Conservation (phyloP, 2,329 filamentous ascomycete genomes). For the Graphilbum ipis-grandicollis region DNA sequence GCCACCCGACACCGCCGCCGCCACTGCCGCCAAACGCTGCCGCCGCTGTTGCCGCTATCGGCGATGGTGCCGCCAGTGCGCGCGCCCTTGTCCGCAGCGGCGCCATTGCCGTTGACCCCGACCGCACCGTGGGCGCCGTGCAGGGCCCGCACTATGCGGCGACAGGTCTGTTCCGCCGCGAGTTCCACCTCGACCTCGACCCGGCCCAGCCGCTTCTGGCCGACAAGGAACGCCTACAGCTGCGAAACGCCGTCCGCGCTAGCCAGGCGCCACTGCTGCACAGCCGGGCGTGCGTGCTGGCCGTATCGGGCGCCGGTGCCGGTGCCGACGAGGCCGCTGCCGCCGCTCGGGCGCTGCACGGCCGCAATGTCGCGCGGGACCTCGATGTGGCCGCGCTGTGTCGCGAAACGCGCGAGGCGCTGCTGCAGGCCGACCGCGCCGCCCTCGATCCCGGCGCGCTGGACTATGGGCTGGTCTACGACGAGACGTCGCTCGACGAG, state of each 20-base stretch:
- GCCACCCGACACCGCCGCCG: slow-evolving; percentile 30
- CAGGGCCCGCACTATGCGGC: slow-evolving; percentile 34
- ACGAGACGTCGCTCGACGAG: slow-evolving; percentile 5
- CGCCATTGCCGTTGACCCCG: slow-evolving; percentile 23
- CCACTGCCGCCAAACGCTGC: background rate
- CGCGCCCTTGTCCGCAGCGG: slow-evolving; percentile 19
- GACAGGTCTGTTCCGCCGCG: slow-evolving; percentile 26
- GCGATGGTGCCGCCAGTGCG: slow-evolving; percentile 12
- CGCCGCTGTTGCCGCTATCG: background rate
- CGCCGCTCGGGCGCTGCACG: background rate
- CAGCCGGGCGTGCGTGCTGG: no score
- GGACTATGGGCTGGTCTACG: slow-evolving; percentile 10
- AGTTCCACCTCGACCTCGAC: slow-evolving; percentile 30
- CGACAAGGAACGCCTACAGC: slow-evolving; percentile 25
- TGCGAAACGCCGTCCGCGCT: slow-evolving; percentile 14
- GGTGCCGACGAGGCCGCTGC: background rate
- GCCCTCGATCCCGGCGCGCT: slow-evolving; percentile 4
- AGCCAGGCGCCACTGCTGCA: slow-evolving; percentile 1
- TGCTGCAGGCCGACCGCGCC: slow-evolving; percentile 9
- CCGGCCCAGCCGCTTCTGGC: slow-evolving; percentile 25
- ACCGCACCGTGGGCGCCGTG: slow-evolving; percentile 34
- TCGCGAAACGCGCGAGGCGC: slow-evolving; percentile 6
- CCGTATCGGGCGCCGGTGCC: background rate
- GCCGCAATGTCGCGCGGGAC: slow-evolving; percentile 3
- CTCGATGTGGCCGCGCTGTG: slow-evolving; percentile 6